Conservation (phyloP, 106 monocot genomes). For the Acorus gramineus region DNA sequence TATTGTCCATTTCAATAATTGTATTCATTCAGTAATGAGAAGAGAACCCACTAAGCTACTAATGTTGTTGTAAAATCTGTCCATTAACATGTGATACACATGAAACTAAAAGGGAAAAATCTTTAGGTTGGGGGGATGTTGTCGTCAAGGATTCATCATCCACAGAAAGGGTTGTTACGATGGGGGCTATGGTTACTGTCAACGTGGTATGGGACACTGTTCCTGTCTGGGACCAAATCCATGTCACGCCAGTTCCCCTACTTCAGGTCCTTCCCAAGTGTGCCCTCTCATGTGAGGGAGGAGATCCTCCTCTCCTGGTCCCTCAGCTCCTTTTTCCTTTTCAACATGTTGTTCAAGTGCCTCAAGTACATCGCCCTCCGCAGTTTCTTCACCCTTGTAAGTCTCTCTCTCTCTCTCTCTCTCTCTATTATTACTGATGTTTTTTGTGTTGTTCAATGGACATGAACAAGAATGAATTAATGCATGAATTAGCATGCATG, state of each 20-base stretch:
- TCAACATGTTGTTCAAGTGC: conserved; percentile 18
- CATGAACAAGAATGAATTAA: too few species aligned
- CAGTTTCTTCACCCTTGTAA: conserved; percentile 52
- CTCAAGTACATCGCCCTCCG: conserved; percentile 24
- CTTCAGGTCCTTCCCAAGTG: conserved; percentile 36
- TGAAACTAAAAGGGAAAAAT: too few species aligned
- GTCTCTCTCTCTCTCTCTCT: too few species aligned
- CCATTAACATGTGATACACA: too few species aligned
- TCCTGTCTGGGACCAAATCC: conserved; percentile 38
- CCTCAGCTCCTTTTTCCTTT: conserved; percentile 18
- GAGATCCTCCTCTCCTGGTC: conserved; percentile 39
- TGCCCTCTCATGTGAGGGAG: conserved; percentile 26
- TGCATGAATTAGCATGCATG: too few species aligned
- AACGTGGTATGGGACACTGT: conserved; percentile 68
- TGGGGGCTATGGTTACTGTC: conserved; percentile 47
- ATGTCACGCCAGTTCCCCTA: conserved; percentile 47
- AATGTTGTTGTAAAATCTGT: too few species aligned
- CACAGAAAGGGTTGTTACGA: conserved; percentile 14
- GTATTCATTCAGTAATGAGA: too few species aligned
- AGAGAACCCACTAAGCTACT: too few species aligned
- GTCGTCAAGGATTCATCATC: conserved; percentile 25
- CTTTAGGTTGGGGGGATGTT: conserved; percentile 22
- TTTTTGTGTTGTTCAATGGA: too few species aligned
- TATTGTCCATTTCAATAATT: too few species aligned
- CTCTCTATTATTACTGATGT: too few species aligned